phyloP scores from a whole-genome alignment of 2,329 filamentous ascomycete genomes.

The Macrophomina pseudophaseolina region DNA sequence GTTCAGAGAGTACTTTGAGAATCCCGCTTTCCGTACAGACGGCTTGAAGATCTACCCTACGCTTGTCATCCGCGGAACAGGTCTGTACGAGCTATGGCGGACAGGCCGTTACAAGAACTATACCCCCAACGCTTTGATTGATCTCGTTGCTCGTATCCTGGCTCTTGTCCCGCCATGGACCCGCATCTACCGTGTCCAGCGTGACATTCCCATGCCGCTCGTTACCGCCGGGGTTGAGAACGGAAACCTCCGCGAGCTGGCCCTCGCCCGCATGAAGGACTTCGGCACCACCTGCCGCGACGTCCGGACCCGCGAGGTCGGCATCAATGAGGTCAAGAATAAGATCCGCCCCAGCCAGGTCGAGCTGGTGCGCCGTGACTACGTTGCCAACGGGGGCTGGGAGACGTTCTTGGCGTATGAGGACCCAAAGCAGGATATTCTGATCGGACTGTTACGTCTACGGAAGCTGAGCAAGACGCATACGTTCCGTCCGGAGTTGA shows the following conservation, averaged over 20 bases:
- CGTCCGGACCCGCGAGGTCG: slow-evolving; percentile 93
- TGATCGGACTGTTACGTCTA: slow-evolving; percentile 86
- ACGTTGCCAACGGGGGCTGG: slow-evolving; percentile 94
- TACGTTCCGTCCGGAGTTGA: slow-evolving; percentile 88
- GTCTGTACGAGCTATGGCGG: slow-evolving; percentile 95
- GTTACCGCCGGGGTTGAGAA: slow-evolving; percentile 99
- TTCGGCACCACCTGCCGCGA: slow-evolving; percentile 97
- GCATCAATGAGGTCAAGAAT: slow-evolving; percentile 98
- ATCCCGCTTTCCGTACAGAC: slow-evolving; percentile 92
- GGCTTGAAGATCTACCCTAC: slow-evolving; percentile 98
- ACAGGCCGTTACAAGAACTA: slow-evolving; percentile 98
- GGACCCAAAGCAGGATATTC: slow-evolving; percentile 96
- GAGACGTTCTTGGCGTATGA: slow-evolving; percentile 98
- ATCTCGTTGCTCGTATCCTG: slow-evolving; percentile 94
- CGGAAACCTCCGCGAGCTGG: slow-evolving; percentile 90
- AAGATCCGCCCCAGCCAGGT: slow-evolving; percentile 97
- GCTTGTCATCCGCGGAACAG: slow-evolving; percentile 93
- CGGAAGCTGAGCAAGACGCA: slow-evolving; percentile 90
- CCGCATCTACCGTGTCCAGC: slow-evolving; percentile 95
- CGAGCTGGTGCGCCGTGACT: slow-evolving; percentile 91
- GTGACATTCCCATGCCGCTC: slow-evolving; percentile 99
- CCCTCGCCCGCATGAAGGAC: slow-evolving; percentile 97
- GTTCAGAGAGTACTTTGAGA: slow-evolving; percentile 97
- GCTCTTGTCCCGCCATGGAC: slow-evolving; percentile 97
- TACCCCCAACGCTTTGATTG: slow-evolving; percentile 93